Evolutionary conservation across 1,284 basidiomycete species (phyloP).

Genomic region (Trametes pubescens): DNA sequence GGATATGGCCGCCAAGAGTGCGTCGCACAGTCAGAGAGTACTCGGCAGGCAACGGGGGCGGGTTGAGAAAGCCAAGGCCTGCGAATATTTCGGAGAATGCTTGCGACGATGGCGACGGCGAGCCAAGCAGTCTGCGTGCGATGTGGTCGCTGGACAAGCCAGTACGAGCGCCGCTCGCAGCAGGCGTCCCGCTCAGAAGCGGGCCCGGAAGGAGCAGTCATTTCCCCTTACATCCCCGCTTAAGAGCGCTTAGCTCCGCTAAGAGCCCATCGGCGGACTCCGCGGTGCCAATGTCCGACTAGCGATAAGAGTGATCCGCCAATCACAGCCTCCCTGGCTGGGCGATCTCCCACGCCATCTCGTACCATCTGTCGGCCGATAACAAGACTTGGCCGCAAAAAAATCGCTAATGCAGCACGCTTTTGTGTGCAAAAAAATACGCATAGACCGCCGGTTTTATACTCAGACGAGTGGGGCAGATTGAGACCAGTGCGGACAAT

Average conservation of each 20-base stretch:
- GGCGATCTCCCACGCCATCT: conserved; percentile 13
- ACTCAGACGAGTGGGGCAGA: conserved; percentile 8
- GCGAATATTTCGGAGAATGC: conserved; percentile 7
- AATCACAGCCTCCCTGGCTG: conserved; percentile 18
- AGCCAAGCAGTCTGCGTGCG: conserved; percentile 4
- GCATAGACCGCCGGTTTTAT: not conserved
- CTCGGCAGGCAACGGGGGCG: not conserved
- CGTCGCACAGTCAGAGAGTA: conserved; percentile 2
- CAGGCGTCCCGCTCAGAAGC: not conserved
- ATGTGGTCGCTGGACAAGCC: not conserved
- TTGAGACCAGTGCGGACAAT: conserved; percentile 3
- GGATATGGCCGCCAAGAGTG: conserved; percentile 16
- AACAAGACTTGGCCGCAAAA: conserved; percentile 13
- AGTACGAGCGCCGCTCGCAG: not conserved
- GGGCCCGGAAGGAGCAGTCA: conserved; percentile 10
- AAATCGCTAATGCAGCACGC: not conserved
- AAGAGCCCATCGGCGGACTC: conserved; percentile 1
- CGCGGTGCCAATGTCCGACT: conserved; percentile 14
- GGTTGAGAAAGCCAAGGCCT: conserved; percentile 8
- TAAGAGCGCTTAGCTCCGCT: conserved; percentile 6
- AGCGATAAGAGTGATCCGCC: conserved; percentile 23
- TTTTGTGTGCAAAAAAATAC: not conserved
- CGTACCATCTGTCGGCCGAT: conserved; percentile 26
- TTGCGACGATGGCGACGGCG: not conserved
- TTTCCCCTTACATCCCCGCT: conserved; percentile 4